A percentile compares a stretch with the other conserved stretches of the same genome.
Conservation (phyloP, 164 flowering plant species). For the Platanus orientalis region DNA sequence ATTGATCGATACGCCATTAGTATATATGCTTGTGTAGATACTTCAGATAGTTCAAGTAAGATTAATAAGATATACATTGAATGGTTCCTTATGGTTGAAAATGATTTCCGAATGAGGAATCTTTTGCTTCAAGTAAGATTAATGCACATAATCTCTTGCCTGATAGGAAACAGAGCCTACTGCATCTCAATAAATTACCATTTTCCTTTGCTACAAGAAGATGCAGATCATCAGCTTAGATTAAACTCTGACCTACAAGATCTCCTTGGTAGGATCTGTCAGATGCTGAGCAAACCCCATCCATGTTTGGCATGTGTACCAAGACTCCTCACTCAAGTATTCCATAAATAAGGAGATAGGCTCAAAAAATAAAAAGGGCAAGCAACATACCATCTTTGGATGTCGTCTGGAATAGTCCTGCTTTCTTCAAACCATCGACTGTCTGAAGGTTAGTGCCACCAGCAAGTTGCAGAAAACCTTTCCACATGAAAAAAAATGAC, state of each 20-base stretch:
- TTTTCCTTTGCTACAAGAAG: too few relatives aligned
- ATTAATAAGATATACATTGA: background rate
- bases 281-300: background rate
- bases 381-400: conserved; percentile 21
- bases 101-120: too few relatives aligned
- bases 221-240: too few relatives aligned
- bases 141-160: too few relatives aligned
- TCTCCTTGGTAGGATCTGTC: too few relatives aligned
- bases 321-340: background rate
- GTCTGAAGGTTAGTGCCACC: conserved; percentile 90
- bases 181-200: too few relatives aligned
- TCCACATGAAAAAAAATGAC: conserved; percentile 2
- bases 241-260: too few relatives aligned
- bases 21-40: background rate
- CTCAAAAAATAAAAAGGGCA: background rate
- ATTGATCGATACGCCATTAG: background rate
- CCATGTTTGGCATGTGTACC: background rate
- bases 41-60: background rate
- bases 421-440: conserved; percentile 53
- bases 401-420: conserved; percentile 48
- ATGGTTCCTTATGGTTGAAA: too few relatives aligned
- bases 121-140: too few relatives aligned
- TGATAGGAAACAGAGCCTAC: too few relatives aligned
- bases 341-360: background rate
- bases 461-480: conserved; percentile 87